These are phyloP conservation scores for Metschnikowia borealis DNA, from an alignment of 805 yeast genomes.

Conservation along the genomic window DNA sequence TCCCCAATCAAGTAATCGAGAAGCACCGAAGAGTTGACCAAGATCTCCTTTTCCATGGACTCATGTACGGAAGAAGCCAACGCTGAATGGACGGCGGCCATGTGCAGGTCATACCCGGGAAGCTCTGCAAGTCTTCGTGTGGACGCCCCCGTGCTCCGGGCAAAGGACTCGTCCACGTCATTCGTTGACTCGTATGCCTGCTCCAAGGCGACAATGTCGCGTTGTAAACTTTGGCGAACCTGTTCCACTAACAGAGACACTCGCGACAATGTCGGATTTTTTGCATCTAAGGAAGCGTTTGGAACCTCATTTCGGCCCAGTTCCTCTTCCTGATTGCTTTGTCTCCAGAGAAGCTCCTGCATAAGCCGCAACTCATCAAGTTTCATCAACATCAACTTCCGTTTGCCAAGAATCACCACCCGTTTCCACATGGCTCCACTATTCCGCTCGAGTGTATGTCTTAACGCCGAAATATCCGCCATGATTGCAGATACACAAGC, in stretches of 20 bases:
- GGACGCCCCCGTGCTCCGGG: slow-evolving; percentile 43
- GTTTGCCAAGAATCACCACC: slow-evolving; percentile 42
- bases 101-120: slow-evolving; percentile 52
- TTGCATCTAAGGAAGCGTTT: neutral
- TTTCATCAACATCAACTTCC: slow-evolving; percentile 31
- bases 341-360: neutral
- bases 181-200: slow-evolving; percentile 42
- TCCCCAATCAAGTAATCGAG: slow-evolving; percentile 45
- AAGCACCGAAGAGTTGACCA: slow-evolving; percentile 52
- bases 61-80: slow-evolving; percentile 43
- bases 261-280: neutral
- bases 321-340: no score
- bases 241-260: slow-evolving; percentile 18
- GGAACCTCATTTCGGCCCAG: no score
- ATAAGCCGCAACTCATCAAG: slow-evolving; percentile 9
- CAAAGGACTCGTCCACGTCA: slow-evolving; percentile 51
- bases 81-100: slow-evolving; percentile 39
- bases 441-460: slow-evolving; percentile 38
- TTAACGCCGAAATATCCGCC: slow-evolving; percentile 41
- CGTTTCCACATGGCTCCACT: slow-evolving; percentile 43
- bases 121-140: slow-evolving; percentile 46
- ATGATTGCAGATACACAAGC: slow-evolving; percentile 37
- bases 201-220: slow-evolving; percentile 52
- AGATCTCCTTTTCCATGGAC: slow-evolving; percentile 48
- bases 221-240: slow-evolving; percentile 16